Evolutionary conservation across 2,329 filamentous ascomycete species (phyloP).

Genomic region (Sporothrix luriei): DNA sequence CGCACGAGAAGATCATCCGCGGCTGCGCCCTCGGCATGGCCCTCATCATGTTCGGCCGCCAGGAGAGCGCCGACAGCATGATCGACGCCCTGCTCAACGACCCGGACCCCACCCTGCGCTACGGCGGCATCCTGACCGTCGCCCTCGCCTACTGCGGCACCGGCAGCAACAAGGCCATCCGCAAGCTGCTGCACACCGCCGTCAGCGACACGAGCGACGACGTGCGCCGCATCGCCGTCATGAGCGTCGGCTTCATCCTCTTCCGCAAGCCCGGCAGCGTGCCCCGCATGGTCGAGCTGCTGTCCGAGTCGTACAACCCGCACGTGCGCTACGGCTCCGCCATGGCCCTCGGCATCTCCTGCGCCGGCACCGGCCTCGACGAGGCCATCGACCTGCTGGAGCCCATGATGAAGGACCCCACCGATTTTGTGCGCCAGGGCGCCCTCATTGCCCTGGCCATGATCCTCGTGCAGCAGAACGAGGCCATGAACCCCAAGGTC

Average conservation of each 20-base stretch:
- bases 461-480: slow-evolving; percentile 99
- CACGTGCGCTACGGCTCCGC: slow-evolving; percentile 97
- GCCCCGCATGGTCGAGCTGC: slow-evolving; percentile 96
- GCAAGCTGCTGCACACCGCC: slow-evolving; percentile 90
- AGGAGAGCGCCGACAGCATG: slow-evolving; percentile 91
- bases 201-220: slow-evolving; percentile 99
- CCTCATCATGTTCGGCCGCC: slow-evolving; percentile 94
- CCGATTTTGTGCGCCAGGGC: slow-evolving; percentile 96
- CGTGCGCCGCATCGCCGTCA: slow-evolving; percentile 91
- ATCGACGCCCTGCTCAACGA: slow-evolving; percentile 93
- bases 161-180: slow-evolving; percentile 97
- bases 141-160: slow-evolving; percentile 96
- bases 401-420: slow-evolving; percentile 99
- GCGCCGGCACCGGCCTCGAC: slow-evolving; percentile 90
- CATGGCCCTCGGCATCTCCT: slow-evolving; percentile 97
- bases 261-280: slow-evolving; percentile 98
- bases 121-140: slow-evolving; percentile 98
- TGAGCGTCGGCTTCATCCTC: slow-evolving; percentile 96
- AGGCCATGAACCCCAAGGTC: slow-evolving; percentile 97
- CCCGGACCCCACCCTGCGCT: slow-evolving; percentile 88
- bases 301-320: slow-evolving; percentile 98
- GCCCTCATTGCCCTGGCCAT: slow-evolving; percentile 92
- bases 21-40: slow-evolving; percentile 96
- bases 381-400: slow-evolving; percentile 96
- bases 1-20: slow-evolving; percentile 98